Base-by-base conservation (phyloP, 2,329 filamentous ascomycete genomes). In the Scedosporium boydii region DNA sequence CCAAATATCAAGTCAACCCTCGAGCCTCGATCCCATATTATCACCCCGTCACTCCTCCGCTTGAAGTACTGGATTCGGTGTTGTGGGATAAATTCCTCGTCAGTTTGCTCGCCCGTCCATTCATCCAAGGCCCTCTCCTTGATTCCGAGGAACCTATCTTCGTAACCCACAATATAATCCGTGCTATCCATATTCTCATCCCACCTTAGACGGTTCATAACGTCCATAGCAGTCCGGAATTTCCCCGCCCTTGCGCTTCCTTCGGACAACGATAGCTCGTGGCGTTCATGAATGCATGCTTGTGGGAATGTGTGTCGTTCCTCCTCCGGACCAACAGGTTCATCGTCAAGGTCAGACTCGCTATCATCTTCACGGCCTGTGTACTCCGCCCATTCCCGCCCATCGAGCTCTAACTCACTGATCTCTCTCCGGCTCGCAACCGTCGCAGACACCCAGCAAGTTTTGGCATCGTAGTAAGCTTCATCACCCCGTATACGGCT, bases 11-110 rank as follows among this genome's bases (percentile, higher is more conserved):
- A 71, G 68, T 86, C 84, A 58, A 75, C 76, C 66, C 82, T 79
- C 64, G 74, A 76, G 66, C 75, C 76, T 64, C 81, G 73, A 67
- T 87, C 82, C 84, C 85, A 87, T 3, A 86, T 75, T n/a, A 81
- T 70, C 4, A 69, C 69, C 0, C 76, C 76, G 64, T 83, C 82
- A 63, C 77, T 80, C 69, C 71, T 78, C 10, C 79, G 75, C 70
- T 79, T 83, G 68, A 87, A 87, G 69, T 85, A 87, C 62, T 85
- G 69, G 65, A 87, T 84, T 16, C 85, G 77, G 68, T 87, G 84
- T 71, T 87, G 82, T 6, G 85, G 85, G 62, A 88, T 87, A 67
- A 86, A 88, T 70, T 87, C 85, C 64, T 87, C 83, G 65, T 87
- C 81, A 38, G 84, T 86, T 71, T 83, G 80, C 67, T 87, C 84